These are phyloP conservation scores for Agaricus subrufescens DNA, from an alignment of 768 basidiomycete genomes.

Conservation along the genomic window DNA sequence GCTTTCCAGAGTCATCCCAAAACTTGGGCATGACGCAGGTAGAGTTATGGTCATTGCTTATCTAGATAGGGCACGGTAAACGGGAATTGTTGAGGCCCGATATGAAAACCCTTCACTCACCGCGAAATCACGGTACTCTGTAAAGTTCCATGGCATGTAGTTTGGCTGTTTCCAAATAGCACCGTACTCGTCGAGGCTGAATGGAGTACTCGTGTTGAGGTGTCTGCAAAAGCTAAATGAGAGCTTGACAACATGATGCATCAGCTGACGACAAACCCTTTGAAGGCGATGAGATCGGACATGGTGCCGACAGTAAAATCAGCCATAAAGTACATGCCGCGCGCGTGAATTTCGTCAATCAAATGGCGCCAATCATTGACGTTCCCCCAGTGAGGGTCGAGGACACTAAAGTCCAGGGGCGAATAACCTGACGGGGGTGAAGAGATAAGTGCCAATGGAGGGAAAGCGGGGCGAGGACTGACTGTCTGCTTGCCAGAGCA, in stretches of 20 bases:
- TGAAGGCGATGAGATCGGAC: constrained; percentile 80
- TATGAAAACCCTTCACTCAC: constrained; percentile 30
- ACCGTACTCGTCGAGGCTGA: constrained; percentile 68
- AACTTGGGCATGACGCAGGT: constrained; percentile 76
- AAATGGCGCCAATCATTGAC: constrained; percentile 72
- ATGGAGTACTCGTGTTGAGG: constrained; percentile 79
- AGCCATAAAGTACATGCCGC: constrained; percentile 87
- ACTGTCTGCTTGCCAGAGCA: constrained; percentile 98
- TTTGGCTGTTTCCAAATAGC: constrained; percentile 69
- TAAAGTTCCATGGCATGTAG: constrained; percentile 83
- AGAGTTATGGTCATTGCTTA: constrained; percentile 63
- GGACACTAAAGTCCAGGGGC: constrained; percentile 82
- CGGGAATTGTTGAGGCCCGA: constrained; percentile 2
- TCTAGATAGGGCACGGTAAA: constrained; percentile 30
- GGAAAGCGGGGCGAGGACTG: constrained; percentile 25
- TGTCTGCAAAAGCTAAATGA: constrained; percentile 37
- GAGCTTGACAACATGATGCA: not conserved
- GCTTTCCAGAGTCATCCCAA: constrained; percentile 72
- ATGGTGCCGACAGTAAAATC: constrained; percentile 96
- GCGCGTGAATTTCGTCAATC: constrained; percentile 72
- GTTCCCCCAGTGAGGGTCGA: constrained; percentile 92
- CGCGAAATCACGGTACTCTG: constrained; percentile 78
- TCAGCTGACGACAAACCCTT: constrained; percentile 46
- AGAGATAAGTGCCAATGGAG: constrained; percentile 10
- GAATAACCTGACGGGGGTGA: constrained; percentile 66